Evolutionary conservation across 108 stramenopile species (phyloP), one percentile per base, ranked within the genome.

Genomic region (Fragilariopsis cylindrus): DNA sequence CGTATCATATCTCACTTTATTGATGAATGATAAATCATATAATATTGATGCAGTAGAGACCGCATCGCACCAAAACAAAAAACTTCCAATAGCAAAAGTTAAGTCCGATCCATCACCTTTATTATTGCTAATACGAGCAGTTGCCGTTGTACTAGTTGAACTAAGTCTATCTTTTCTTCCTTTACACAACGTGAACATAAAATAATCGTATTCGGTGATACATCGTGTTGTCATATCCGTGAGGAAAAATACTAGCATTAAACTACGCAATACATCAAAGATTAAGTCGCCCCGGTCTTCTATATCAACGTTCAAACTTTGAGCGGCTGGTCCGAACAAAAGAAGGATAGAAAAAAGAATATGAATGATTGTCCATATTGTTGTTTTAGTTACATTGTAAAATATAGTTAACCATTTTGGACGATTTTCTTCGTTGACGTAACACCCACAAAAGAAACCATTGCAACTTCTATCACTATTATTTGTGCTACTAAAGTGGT

Each of bases 21-120:
- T 84, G 63, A 91, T 80, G 50, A 63, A 87, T 5, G 80, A 57
- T 52, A 94, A 81, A 46, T 94, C 86, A 57, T 75, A 85, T 3
- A 91, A 74, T 12, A 90, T 76, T 1, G 86, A 63, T 13, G 82
- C 8, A 0, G 88, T 90, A 3, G 82, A 85, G 45, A 90, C 63
- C 1, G 88, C 7, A 73, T 93, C 92, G 70, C 86, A 88, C 92
- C 92, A 93, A 65, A 93, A 93, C 46, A 88, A 63, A 70, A 89
- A 93, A 43, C 77, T 80, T 3, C 89, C 92, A 30, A 85, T 41
- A 21, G 21, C 13, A 44, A 70, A 53, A 16, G 16, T 41, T 43
- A 40, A 74, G 7, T 50, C 7, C 48, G 57, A 48, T 12, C 50
- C 21, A 53, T 49, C 41, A 55, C 30, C 30, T 30, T 30, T 30